A percentile compares a stretch with the other conserved stretches of the same genome.
Evolutionary conservation across 768 basidiomycete species (phyloP).

Genomic region (Russula emetica): DNA sequence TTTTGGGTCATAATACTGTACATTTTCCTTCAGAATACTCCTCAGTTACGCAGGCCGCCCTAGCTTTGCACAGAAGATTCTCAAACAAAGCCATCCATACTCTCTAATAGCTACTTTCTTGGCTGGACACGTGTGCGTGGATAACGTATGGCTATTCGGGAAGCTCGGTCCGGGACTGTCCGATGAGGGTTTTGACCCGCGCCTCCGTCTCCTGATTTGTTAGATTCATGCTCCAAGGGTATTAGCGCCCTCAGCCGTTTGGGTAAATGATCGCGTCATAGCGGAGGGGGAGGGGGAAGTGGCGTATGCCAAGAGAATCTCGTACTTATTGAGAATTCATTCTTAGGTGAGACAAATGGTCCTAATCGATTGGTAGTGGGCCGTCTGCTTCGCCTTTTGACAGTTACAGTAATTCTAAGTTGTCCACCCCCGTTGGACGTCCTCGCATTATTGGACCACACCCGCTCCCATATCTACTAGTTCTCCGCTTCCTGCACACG

Average conservation of each 20-base stretch:
- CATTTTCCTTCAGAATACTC: too few species aligned
- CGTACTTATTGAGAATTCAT: neutral
- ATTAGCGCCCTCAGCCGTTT: neutral
- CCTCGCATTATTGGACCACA: neutral
- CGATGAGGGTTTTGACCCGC: too few species aligned
- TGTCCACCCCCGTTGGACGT: neutral
- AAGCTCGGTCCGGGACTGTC: too few species aligned
- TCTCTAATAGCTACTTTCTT: too few species aligned
- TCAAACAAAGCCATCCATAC: too few species aligned
- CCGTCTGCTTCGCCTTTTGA: neutral
- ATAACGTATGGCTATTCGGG: too few species aligned
- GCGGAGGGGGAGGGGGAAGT: neutral
- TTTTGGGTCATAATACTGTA: too few species aligned
- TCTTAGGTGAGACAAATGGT: neutral
- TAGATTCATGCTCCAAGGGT: neutral
- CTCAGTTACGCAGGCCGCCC: too few species aligned
- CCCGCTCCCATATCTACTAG: too few species aligned
- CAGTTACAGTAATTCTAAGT: too few species aligned
- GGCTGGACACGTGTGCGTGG: too few species aligned
- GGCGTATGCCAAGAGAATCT: slow-evolving; percentile 3
- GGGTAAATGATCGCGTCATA: neutral
- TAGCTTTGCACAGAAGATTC: too few species aligned
- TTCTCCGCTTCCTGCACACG: neutral
- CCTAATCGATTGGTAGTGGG: neutral
- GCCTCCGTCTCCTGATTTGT: neutral